Base-by-base conservation (phyloP, 495 filamentous ascomycete species). In the Penicillium arizonense region DNA sequence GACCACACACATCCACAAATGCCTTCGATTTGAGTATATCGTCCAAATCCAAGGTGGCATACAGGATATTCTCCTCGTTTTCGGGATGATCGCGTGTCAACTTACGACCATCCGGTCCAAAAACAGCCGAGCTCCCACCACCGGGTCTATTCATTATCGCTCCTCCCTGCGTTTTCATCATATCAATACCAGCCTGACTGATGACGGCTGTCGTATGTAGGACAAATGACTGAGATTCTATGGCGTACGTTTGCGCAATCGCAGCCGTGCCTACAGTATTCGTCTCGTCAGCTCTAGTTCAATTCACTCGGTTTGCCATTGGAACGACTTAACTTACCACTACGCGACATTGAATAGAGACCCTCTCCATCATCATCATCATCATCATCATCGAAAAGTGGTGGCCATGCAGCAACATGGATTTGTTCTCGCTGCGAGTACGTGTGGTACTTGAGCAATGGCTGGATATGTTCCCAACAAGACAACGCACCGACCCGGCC, bases 401-500 rank as follows among this genome's bases (percentile, higher is more conserved):
- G 64, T 4, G 84, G 84, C 82, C 82, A 85, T n/a, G 77, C 78
- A 1, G 81, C 71, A 11, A 84, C 72, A 58, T 86, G 84, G 39
- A 87, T 75, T 20, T 76, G 56, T 40, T 80, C 81, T 1, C 69
- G 56, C 58, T 82, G 81, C 0, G 66, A 53, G 36, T 66, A 71
- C 3, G 75, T 80, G 50, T 84, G 72, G 47, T 81, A 85, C 57
- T 83, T 84, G 16, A 87, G 68, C 12, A 85, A 67, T 7, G 82
- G 82, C 59, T 85, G 79, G 5, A 71, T 69, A 59, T 85, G 81
- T 55, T 87, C 82, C 80, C 77, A 84, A 67, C 82, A 83, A 4
- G 69, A 65, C 5, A 84, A 56, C 0, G 61, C 62, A 2, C 81
- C 81, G 14, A 83, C 70, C 34, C 73, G 72, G 10, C 63, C 72